Conservation (phyloP, 371 early-diverging fungal species). For the Zychaea mexicana region DNA sequence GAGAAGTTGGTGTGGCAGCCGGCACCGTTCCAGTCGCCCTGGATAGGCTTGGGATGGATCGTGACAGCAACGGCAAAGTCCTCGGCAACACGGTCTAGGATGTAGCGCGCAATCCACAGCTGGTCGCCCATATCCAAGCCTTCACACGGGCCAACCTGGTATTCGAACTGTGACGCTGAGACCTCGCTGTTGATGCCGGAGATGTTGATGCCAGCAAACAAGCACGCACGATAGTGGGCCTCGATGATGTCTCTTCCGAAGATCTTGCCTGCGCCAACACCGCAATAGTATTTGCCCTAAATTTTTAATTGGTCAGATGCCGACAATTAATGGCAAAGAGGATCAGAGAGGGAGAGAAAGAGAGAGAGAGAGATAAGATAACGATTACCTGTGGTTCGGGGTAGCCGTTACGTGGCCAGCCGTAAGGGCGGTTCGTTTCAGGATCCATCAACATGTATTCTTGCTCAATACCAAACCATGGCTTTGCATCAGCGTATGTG, state of each 20-base stretch:
- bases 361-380: not conserved
- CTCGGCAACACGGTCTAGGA: slow-evolving; percentile 60
- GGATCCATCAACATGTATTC: slow-evolving; percentile 61
- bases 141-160: slow-evolving; percentile 63
- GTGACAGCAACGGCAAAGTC: slow-evolving; percentile 61
- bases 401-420: slow-evolving; percentile 63
- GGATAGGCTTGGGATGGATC: slow-evolving; percentile 56
- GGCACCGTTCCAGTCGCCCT: slow-evolving; percentile 59
- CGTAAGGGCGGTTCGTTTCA: slow-evolving; percentile 51
- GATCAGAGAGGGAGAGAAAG: slow-evolving; percentile 16
- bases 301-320: slow-evolving; percentile 31
- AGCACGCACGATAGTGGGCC: slow-evolving; percentile 62
- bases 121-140: slow-evolving; percentile 61
- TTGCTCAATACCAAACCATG: slow-evolving; percentile 70
- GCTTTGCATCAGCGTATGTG: slow-evolving; percentile 38
- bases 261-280: slow-evolving; percentile 52
- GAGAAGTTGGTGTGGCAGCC: slow-evolving; percentile 60
- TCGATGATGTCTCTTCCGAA: slow-evolving; percentile 64
- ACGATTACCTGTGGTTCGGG: slow-evolving; percentile 58
- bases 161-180: slow-evolving; percentile 65
- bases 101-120: slow-evolving; percentile 60
- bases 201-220: slow-evolving; percentile 60
- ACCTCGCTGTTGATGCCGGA: slow-evolving; percentile 62
- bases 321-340: not conserved
- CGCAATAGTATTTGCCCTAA: slow-evolving; percentile 60